Percentiles rank a stretch among this genome's conserved stretches.
Evolutionary conservation across 805 yeast species (phyloP).

Genomic region (Suhomyces sp.): DNA sequence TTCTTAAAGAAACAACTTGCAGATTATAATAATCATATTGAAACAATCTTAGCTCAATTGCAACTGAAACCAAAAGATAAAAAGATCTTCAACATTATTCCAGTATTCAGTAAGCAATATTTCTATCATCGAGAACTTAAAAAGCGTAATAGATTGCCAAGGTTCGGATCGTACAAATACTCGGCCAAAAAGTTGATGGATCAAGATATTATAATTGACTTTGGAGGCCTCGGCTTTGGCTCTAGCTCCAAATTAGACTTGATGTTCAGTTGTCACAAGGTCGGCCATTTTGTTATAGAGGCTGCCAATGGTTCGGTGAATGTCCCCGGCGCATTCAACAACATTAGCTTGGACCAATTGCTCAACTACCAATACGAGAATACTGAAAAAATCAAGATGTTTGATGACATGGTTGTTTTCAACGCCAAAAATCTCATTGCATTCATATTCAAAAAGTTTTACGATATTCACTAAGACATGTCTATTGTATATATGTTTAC

Average conservation of each 20-base stretch:
- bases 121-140: conserved; percentile 71
- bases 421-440: conserved; percentile 66
- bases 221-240: conserved; percentile 51
- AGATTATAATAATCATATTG: conserved; percentile 49
- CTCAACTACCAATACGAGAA: conserved; percentile 73
- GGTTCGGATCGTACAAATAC: conserved; percentile 75
- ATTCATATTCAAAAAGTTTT: conserved; percentile 73
- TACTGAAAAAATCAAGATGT: conserved; percentile 49
- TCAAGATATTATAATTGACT: conserved; percentile 59
- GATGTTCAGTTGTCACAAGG: conserved; percentile 70
- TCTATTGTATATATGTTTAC: conserved; percentile 2
- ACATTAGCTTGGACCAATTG: conserved; percentile 67
- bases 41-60: conserved; percentile 38
- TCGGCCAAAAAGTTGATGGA: conserved; percentile 73
- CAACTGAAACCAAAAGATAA: conserved; percentile 46
- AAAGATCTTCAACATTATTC: conserved; percentile 46
- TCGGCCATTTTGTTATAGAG: conserved; percentile 71
- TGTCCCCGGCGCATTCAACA: conserved; percentile 54
- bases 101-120: conserved; percentile 68
- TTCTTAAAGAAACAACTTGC: conserved; percentile 42
- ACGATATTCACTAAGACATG: conserved; percentile 38
- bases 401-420: conserved; percentile 66
- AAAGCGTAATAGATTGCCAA: conserved; percentile 62
- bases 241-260: conserved; percentile 67
- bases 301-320: conserved; percentile 71